Evolutionary conservation across 1,284 basidiomycete genomes (phyloP).

Genomic region (Schizophyllum commune): DNA sequence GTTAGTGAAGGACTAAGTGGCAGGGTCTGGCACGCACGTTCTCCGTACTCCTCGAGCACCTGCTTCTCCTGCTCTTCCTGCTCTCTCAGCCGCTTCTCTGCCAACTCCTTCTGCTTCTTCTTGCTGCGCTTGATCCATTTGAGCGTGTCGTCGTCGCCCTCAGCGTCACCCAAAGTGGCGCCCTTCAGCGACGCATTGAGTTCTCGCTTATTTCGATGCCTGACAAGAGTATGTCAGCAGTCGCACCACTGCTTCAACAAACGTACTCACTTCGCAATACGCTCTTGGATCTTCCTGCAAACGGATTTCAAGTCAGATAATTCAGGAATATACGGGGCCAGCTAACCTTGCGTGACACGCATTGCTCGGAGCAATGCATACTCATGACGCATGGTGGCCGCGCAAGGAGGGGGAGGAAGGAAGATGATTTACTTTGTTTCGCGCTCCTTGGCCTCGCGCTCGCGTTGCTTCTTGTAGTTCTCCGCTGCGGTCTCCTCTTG

Average conservation of each 20-base stretch:
- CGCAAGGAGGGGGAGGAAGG: neutral
- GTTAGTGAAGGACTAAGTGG: slow-evolving; percentile 5
- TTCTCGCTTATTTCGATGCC: slow-evolving; percentile 87
- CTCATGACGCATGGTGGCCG: neutral
- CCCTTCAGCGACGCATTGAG: slow-evolving; percentile 87
- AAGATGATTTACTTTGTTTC: slow-evolving; percentile 58
- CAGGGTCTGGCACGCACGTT: slow-evolving; percentile 45
- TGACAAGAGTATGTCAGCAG: slow-evolving; percentile 21
- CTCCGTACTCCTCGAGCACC: slow-evolving; percentile 69
- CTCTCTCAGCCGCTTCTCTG: slow-evolving; percentile 69
- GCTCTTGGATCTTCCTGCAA: slow-evolving; percentile 64
- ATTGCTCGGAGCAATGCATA: slow-evolving; percentile 1
- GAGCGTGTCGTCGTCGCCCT: slow-evolving; percentile 66
- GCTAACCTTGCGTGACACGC: slow-evolving; percentile 9
- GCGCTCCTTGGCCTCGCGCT: slow-evolving; percentile 63
- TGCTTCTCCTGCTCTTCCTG: slow-evolving; percentile 75
- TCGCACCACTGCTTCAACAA: neutral
- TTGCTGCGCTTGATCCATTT: slow-evolving; percentile 88
- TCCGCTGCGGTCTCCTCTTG: slow-evolving; percentile 77
- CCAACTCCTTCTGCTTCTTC: slow-evolving; percentile 81
- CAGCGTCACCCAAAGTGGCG: slow-evolving; percentile 79
- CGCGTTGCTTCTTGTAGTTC: slow-evolving; percentile 73
- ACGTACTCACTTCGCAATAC: slow-evolving; percentile 82
- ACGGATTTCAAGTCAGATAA: slow-evolving; percentile 20
- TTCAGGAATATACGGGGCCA: slow-evolving; percentile 8